Evolutionary conservation across 306 rosid species (phyloP), one percentile per base, ranked within the genome.

Genomic region (Citrullus mucosospermus): DNA sequence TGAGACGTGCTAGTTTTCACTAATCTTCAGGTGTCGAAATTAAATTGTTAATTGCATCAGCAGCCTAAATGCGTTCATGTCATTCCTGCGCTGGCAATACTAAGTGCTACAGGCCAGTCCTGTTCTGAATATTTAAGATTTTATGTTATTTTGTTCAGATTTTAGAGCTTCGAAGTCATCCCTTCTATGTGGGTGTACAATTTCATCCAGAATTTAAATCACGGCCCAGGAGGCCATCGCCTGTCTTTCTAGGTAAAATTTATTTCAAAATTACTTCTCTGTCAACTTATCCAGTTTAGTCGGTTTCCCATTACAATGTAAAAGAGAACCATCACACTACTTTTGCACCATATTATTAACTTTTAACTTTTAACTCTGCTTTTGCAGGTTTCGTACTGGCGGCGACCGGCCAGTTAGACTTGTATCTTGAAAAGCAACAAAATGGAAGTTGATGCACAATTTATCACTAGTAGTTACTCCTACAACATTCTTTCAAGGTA

Each of bases 191-290:
- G 38, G 97, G 99, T 43, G 97, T 89, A 82, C 99, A 96, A 82
- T 96, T 96, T 83, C 98, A 96, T 84, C 99, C 98, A 38, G 99
- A 96, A 86, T 96, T 96, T 82, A 96, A 96, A 88, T 96, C 99
- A 22, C 92, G 98, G 77, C 99, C 98, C 3, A 88, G 81, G 70
- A 92, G 89, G 83, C 97, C 99, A 53, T 92, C 99, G 63, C 89
- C 97, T 58, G 87, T 91, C 55, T 92, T 96, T 87, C 83, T 89
- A 84, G 99, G 99, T 92, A 88, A 88, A 53, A 34, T 53, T 54
- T 18, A 10, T 74, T 32, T 54, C 5, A 9, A 12, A 54, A 53
- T 5, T 9, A 4, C 16, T 72, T 50, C 8, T 50, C 28, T 30
- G 41, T 54, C 43, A 18, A 12, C 63, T 80, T 30, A 28, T 8